Conservation (phyloP, 805 yeast genomes). For the Sporopachydermia lactativora region DNA sequence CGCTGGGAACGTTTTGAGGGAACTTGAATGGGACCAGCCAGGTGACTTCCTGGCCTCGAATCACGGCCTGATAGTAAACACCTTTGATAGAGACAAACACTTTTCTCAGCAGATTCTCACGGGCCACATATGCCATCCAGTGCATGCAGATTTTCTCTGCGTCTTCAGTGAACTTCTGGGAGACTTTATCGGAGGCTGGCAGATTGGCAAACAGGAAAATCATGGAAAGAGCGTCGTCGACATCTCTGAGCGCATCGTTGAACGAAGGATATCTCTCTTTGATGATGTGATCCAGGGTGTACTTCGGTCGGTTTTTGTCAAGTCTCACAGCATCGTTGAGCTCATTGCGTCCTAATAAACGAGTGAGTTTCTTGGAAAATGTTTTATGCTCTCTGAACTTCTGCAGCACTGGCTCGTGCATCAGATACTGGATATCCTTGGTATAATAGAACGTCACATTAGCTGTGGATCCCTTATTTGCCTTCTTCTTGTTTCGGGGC, state of each 20-base stretch:
- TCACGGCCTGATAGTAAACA: constrained; percentile 82
- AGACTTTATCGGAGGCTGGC: constrained; percentile 83
- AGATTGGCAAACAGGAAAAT: constrained; percentile 82
- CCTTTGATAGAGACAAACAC: constrained; percentile 96
- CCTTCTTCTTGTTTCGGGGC: constrained; percentile 90
- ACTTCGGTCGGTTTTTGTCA: constrained; percentile 69
- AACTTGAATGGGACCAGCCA: constrained; percentile 97
- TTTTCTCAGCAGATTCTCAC: constrained; percentile 67
- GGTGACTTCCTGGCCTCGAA: constrained; percentile 83
- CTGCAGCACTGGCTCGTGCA: constrained; percentile 87
- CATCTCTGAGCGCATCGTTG: constrained; percentile 78
- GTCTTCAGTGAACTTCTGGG: constrained; percentile 70
- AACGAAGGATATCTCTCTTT: constrained; percentile 95
- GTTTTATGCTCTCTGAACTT: constrained; percentile 94
- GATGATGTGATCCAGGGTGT: constrained; percentile 78
- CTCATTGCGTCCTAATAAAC: constrained; percentile 87
- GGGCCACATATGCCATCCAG: constrained; percentile 90
- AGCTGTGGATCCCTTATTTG: constrained; percentile 95
- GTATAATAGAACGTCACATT: constrained; percentile 88
- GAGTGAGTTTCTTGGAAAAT: constrained; percentile 80
- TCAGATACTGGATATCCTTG: constrained; percentile 86
- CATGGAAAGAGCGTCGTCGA: constrained; percentile 94
- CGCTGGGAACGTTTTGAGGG: constrained; percentile 89
- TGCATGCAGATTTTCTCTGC: constrained; percentile 82
- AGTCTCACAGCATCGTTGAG: constrained; percentile 75